These are phyloP conservation scores for Penicillium sp. DNA, from an alignment of 2,329 filamentous ascomycete genomes.

Conservation along the genomic window DNA sequence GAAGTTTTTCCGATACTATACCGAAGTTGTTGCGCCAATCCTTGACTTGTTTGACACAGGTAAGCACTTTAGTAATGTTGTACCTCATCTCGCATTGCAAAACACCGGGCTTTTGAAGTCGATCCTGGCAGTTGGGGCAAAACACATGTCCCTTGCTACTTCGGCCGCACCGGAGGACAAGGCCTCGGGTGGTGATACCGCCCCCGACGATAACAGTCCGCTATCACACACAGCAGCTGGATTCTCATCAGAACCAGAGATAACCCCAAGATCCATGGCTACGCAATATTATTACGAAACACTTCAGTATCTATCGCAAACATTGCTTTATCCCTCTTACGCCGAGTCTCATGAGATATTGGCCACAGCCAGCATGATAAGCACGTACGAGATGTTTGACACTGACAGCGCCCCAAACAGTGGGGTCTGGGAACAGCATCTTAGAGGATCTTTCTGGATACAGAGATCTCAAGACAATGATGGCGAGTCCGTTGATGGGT, in stretches of 20 bases:
- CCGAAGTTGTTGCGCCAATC: slow-evolving; percentile 6
- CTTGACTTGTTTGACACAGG: slow-evolving; percentile 17
- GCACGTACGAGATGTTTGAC: slow-evolving; percentile 66
- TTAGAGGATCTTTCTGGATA: slow-evolving; percentile 68
- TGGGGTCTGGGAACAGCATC: slow-evolving; percentile 60
- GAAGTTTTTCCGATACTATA: slow-evolving; percentile 7
- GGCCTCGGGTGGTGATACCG: not conserved
- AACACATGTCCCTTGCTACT: slow-evolving; percentile 9
- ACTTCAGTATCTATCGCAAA: slow-evolving; percentile 60
- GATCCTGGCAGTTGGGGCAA: slow-evolving; percentile 8
- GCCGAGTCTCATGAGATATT: slow-evolving; percentile 56
- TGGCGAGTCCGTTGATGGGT: slow-evolving; percentile 54
- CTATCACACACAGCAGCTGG: not conserved
- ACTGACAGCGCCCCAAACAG: slow-evolving; percentile 39
- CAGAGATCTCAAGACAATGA: slow-evolving; percentile 61
- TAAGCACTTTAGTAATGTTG: slow-evolving; percentile 18
- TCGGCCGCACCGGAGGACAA: too few species aligned
- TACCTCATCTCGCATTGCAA: slow-evolving; percentile 11
- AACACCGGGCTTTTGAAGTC: slow-evolving; percentile 7
- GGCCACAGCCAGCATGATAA: slow-evolving; percentile 60
- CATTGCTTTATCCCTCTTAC: slow-evolving; percentile 59
- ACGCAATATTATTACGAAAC: slow-evolving; percentile 62
- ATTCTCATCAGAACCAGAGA: not conserved
- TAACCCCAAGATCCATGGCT: slow-evolving; percentile 11
- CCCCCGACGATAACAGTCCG: not conserved